Percentiles rank a stretch among this genome's conserved stretches.
phyloP scores from a whole-genome alignment of 108 stramenopile species.

The Seminavis robusta region DNA sequence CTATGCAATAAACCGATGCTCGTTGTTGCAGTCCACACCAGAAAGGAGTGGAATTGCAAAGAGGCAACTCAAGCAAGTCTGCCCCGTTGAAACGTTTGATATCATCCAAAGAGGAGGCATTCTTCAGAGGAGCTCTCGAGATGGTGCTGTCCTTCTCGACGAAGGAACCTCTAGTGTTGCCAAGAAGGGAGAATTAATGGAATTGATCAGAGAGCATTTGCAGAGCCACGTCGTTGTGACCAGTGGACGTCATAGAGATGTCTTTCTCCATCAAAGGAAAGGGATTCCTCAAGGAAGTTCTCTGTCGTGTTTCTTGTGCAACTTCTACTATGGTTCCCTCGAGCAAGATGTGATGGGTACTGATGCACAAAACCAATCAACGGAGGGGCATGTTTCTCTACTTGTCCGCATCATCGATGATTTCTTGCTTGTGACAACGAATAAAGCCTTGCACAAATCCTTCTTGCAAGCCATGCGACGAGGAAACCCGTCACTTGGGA shows the following conservation, averaged over 20 bases:
- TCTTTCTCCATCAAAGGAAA: conserved; percentile 51
- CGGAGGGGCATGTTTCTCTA: conserved; percentile 19
- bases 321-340: conserved; percentile 86
- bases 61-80: conserved; percentile 5
- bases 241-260: conserved; percentile 40
- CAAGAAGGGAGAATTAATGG: conserved; percentile 38
- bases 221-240: conserved; percentile 59
- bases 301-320: conserved; percentile 85
- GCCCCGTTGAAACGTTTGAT: conserved; percentile 20
- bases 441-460: conserved; percentile 15
- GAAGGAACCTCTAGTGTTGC: conserved; percentile 35
- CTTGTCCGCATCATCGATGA: conserved; percentile 80
- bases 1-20: conserved; percentile 63
- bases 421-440: conserved; percentile 71
- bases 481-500: conserved; percentile 63
- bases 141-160: conserved; percentile 40
- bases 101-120: too few species aligned
- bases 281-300: conserved; percentile 91
- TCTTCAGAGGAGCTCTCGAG: too few species aligned
- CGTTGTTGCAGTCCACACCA: conserved; percentile 42
- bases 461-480: conserved; percentile 58
- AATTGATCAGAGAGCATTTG: conserved; percentile 66
- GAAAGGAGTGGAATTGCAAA: conserved; percentile 9
- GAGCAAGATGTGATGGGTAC: conserved; percentile 58
- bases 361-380: conserved; percentile 30